Evolutionary conservation across 1,284 basidiomycete genomes (phyloP).

Genomic region (Ustilago loliicola): DNA sequence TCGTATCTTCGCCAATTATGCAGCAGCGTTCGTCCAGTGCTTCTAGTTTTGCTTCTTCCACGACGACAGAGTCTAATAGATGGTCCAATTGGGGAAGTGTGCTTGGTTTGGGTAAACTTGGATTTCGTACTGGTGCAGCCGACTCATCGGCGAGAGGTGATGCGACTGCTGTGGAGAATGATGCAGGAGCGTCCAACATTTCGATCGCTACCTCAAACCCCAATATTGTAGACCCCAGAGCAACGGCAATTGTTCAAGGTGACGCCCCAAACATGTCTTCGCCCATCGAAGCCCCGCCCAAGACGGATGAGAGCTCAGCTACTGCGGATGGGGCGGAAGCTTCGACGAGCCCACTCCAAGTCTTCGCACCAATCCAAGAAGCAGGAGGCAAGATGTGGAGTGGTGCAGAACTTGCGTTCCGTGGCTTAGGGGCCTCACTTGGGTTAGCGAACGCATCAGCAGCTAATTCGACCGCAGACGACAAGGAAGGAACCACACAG

Average conservation of each 20-base stretch:
- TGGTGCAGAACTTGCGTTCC: slow-evolving; percentile 41
- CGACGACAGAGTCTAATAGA: slow-evolving; percentile 19
- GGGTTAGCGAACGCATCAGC: slow-evolving; percentile 22
- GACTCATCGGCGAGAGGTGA: slow-evolving; percentile 16
- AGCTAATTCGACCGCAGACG: not conserved
- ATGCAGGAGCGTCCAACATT: slow-evolving; percentile 3
- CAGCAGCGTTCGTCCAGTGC: slow-evolving; percentile 38
- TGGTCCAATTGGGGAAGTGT: slow-evolving; percentile 56
- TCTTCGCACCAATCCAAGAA: slow-evolving; percentile 39
- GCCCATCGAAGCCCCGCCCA: slow-evolving; percentile 15
- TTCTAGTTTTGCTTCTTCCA: slow-evolving; percentile 33
- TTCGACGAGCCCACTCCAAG: slow-evolving; percentile 39
- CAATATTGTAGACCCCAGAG: slow-evolving; percentile 7
- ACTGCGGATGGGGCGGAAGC: not conserved
- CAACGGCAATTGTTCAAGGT: not conserved
- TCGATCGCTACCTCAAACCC: slow-evolving; percentile 13
- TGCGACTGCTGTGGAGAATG: not conserved
- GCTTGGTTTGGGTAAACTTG: slow-evolving; percentile 38
- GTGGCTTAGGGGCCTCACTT: slow-evolving; percentile 42
- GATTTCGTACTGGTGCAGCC: slow-evolving; percentile 19
- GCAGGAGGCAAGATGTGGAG: slow-evolving; percentile 53
- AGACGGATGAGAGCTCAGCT: not conserved
- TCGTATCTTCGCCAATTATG: slow-evolving; percentile 38
- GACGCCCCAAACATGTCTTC: slow-evolving; percentile 14
- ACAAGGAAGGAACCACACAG: not conserved